These are phyloP conservation scores for Fusarium marasasianum DNA, from an alignment of 2,329 filamentous ascomycete species.

Conservation along the genomic window DNA sequence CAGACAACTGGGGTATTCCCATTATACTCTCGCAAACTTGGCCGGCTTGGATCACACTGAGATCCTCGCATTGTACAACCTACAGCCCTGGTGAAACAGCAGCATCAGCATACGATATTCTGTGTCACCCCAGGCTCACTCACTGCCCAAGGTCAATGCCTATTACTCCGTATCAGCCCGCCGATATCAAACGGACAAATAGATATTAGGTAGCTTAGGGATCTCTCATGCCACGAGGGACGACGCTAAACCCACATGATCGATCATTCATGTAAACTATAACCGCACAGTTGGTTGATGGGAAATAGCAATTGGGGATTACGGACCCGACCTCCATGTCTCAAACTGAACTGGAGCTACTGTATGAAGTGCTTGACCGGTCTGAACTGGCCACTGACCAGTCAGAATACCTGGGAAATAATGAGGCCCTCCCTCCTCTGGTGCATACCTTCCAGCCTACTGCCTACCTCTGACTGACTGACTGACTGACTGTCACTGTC, in stretches of 20 bases:
- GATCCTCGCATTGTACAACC: not conserved
- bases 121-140: conserved; percentile 4
- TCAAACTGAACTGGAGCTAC: not conserved
- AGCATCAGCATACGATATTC: conserved; percentile 3
- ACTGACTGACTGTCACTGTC: not conserved
- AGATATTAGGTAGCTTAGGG: not conserved
- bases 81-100: conserved; percentile 10
- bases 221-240: conserved; percentile 16
- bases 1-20: not conserved
- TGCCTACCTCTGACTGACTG: not conserved
- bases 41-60: conserved; percentile 19
- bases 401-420: conserved; percentile 2
- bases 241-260: not conserved
- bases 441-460: conserved; percentile 3
- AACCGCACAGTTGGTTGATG: not conserved
- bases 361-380: conserved; percentile 17
- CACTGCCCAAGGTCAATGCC: not conserved
- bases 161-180: not conserved
- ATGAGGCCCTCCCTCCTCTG: conserved; percentile 19
- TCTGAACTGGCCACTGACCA: not conserved
- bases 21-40: conserved; percentile 16
- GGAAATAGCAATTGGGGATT: not conserved
- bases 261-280: not conserved
- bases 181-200: not conserved
- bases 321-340: not conserved